Evolutionary conservation across 148 eudicot genomes (phyloP), one percentile per base, ranked within the genome.

Genomic region (Heliamphora exappendiculata): DNA sequence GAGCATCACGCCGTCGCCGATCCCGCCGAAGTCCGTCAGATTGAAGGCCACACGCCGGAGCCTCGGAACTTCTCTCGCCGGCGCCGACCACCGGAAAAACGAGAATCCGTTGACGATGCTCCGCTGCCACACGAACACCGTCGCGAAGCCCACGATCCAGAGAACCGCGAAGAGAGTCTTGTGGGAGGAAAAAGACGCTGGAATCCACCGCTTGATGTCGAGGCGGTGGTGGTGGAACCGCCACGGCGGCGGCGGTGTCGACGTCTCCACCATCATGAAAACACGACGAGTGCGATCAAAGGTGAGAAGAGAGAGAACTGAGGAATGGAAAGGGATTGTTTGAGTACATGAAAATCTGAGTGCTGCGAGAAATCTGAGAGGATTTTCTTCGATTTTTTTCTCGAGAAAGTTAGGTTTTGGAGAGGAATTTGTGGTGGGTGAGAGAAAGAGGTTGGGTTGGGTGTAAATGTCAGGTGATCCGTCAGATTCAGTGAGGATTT

Each of bases 21-120:
- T 90, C 51, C 81, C 98, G 5, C 97, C 92, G 66, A 93, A 89
- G 70, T 89, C 97, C 53, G 92, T 86, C 55, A 94, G 7, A 49
- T 94, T 91, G 34, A 86, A 91, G 16, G 77, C 85, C 64, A 84
- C 68, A 3, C 97, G 90, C 64, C 98, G 78, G n/a, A 92, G 84
- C 82, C 29, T 76, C 3, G 97, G 96, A 13, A 89, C 20, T 19
- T 80, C 59, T 67, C 80, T 59, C n/a, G n/a, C n/a, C 20, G 85
- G 76, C 74, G 42, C 44, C 0, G 65, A 50, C 59, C 88, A 82
- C 78, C 91, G 73, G 88, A 89, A 86, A 17, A 58, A 3, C 19
- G 80, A 58, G 41, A 93, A 16, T 5, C 82, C 81, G 44, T 74
- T 69, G 34, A 78, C 80, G 72, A 84, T 75, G 77, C 83, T 75